phyloP scores from a whole-genome alignment of 2,329 filamentous ascomycete genomes.

The Colletotrichum salicis region DNA sequence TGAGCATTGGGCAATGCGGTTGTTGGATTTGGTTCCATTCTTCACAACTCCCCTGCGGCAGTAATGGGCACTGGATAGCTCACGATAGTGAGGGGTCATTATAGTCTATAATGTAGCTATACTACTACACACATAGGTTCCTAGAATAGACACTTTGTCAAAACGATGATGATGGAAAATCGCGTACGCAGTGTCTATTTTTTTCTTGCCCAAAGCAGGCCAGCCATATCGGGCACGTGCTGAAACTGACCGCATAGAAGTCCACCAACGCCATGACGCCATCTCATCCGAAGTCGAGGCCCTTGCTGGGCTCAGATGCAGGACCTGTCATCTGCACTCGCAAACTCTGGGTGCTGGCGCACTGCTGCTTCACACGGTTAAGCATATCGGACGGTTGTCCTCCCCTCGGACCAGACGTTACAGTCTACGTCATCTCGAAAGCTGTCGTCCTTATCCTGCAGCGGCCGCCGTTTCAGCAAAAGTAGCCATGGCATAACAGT shows the following conservation, averaged over 20 bases:
- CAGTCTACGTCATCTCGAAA: slow-evolving; percentile 18
- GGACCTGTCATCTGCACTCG: slow-evolving; percentile 19
- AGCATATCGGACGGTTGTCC: not conserved
- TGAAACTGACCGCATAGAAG: slow-evolving; percentile 19
- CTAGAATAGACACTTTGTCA: slow-evolving; percentile 20
- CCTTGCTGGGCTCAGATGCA: not conserved
- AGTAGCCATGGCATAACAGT: not conserved
- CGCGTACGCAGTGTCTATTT: not conserved
- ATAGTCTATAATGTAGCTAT: slow-evolving; percentile 34
- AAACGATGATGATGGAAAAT: not conserved
- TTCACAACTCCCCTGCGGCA: slow-evolving; percentile 52
- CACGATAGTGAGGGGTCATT: not conserved
- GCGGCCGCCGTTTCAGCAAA: slow-evolving; percentile 23
- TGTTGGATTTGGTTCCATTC: slow-evolving; percentile 41
- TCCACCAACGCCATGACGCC: slow-evolving; percentile 16
- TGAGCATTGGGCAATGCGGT: not conserved
- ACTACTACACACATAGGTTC: slow-evolving; percentile 23
- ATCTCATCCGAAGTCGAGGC: slow-evolving; percentile 20
- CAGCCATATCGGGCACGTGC: not conserved
- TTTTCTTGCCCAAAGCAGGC: not conserved
- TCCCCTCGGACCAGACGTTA: not conserved
- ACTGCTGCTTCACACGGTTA: not conserved
- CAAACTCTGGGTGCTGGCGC: not conserved
- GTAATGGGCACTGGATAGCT: slow-evolving; percentile 40
- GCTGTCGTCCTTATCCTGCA: slow-evolving; percentile 27